Evolutionary conservation across 1,284 basidiomycete genomes (phyloP), one percentile per base, ranked within the genome.

Genomic region (Albatrellus sp.): DNA sequence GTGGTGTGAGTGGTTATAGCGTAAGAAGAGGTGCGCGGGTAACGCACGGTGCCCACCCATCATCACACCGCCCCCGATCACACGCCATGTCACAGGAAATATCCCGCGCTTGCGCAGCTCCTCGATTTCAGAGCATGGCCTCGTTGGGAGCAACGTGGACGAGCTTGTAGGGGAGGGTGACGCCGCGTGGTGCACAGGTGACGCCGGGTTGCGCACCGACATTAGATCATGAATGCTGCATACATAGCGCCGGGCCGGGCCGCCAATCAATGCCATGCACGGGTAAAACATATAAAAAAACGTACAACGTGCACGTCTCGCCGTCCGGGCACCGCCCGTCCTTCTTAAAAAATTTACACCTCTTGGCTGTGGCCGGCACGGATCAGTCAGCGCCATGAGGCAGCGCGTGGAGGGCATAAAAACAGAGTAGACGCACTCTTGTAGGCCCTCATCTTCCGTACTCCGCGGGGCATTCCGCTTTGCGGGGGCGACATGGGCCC

Each of bases 301-400:
- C 80, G 59, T 46, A 85, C 82, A 83, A 86, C 32, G 76, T 82
- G 55, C 82, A 86, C 16, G 62, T 37, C 20, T 20, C 45, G 17
- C 50, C 50, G 30, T 48, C 43, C 2, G 49, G 50, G 16, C 50
- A 52, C 11, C 17, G 28, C n/a, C 50, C 50, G 9, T 48, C 47
- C 38, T 45, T 46, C 37, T 44, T 46, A 40, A 43, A 51, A 17
- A 46, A 49, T 29, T 52, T 52, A 29, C 51, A 52, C 5, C 42
- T 45, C 32, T 52, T 52, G 32, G 50, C 51, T 52, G 17, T 35
- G 24, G 24, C 6, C 6, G 20, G 34, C 2, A 16, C 24, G 5
- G 12, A 32, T 29, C 38, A 13, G 35, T n/a, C 14, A 10, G n/a
- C 16, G 5, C 17, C 37, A 17, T 16, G 5, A 39, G 13, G 14